A percentile compares a stretch with the other conserved stretches of the same genome.
phyloP scores from a whole-genome alignment of 768 basidiomycete species.

The Cystoderma amianthinum region DNA sequence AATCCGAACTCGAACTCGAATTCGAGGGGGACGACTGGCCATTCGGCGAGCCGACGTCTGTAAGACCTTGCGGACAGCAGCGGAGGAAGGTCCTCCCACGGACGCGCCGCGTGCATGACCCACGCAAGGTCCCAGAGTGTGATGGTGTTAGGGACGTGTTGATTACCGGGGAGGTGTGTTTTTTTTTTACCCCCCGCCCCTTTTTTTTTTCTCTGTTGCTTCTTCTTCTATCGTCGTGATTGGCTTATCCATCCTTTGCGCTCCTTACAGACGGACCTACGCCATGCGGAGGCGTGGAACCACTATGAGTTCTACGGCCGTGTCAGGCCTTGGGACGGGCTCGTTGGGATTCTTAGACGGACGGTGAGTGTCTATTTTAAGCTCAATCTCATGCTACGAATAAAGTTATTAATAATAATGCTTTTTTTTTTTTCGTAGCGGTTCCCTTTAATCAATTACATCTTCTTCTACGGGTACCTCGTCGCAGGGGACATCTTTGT shows the following conservation, averaged over 20 bases:
- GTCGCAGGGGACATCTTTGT: slow-evolving; percentile 60
- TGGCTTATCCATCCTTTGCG: background rate
- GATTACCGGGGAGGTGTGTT: slow-evolving; percentile 48
- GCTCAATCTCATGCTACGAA: no score
- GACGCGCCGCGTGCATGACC: slow-evolving; percentile 12
- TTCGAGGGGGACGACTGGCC: slow-evolving; percentile 14
- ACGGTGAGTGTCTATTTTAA: slow-evolving; percentile 21
- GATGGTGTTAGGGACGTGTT: slow-evolving; percentile 54
- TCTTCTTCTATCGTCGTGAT: slow-evolving; percentile 1
- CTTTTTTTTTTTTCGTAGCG: slow-evolving; percentile 6
- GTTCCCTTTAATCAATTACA: slow-evolving; percentile 16
- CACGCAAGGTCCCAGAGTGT: slow-evolving; percentile 26
- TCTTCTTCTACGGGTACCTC: slow-evolving; percentile 67
- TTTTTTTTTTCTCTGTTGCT: slow-evolving; percentile 1
- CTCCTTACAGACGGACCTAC: slow-evolving; percentile 34
- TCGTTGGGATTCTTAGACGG: slow-evolving; percentile 44
- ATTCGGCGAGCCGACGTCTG: slow-evolving; percentile 8
- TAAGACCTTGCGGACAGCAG: background rate
- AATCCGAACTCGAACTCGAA: no score
- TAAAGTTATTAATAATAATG: background rate
- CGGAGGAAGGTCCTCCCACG: slow-evolving; percentile 5
- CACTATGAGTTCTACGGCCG: slow-evolving; percentile 44
- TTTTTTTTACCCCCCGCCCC: no score
- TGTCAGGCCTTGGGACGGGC: slow-evolving; percentile 51
- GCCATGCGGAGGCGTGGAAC: slow-evolving; percentile 41